Base-by-base conservation (phyloP, 2,329 filamentous ascomycete genomes). In the Arthrobotrys musiformis region DNA sequence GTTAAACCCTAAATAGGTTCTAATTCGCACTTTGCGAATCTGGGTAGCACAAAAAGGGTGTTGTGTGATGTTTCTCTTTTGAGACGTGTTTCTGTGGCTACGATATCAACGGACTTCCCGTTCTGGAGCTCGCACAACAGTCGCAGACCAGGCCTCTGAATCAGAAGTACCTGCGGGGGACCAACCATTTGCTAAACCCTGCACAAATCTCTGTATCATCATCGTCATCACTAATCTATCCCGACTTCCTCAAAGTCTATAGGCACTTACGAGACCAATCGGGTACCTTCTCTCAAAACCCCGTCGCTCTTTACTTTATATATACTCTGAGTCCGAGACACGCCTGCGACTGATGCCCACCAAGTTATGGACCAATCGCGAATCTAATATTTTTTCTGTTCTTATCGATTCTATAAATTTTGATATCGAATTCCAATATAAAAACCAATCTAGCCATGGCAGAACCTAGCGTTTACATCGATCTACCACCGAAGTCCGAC, bases 401-500 rank as follows among this genome's bases (percentile, higher is more conserved):
- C 4, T 19, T 17, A 9, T n/a, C 2, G 11, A 8, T 19, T 13
- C 13, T 3, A 24, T 24, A 1, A 24, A 4, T 1, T 52, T 15
- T 24, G 13, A 58, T 35, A 30, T 22, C 28, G 54, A 28, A 13
- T 13, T n/a, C 13, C 11, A 17, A 40, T 61, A 61, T 61, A 61
- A 17, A n/a, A 26, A 13, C 2, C n/a, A 9, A 24, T 37, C 2
- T 58, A 24, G 54, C 17, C n/a, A 76, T 76, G 72, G 52, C 72
- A 22, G 72, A 76, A 37, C 56, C 64, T 46, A 64, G 56, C n/a
- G 30, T 76, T 46, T 76, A 76, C 40, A 70, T 76, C 48, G 72
- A 76, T 24, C 22, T 76, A 37, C 64, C 72, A 11, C 72, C 64
- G 2, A 76, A 76, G 37, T 76, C 72, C 4, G 72, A 76, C 58